These are phyloP conservation scores for Microbotryomycetes sp. DNA, from an alignment of 1,284 basidiomycete genomes.

Conservation along the genomic window DNA sequence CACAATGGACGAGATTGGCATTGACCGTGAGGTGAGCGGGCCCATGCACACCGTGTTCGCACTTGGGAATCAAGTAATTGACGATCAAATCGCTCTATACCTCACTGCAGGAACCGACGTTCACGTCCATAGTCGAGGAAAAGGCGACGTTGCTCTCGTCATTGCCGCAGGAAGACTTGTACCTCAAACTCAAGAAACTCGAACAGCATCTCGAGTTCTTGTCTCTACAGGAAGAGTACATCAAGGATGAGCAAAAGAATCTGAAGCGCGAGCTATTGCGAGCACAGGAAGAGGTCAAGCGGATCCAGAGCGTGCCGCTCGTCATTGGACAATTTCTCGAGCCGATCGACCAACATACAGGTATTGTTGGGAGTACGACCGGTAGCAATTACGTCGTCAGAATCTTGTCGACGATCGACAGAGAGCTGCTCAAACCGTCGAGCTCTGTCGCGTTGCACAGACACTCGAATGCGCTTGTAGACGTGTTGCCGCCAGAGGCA, in stretches of 20 bases:
- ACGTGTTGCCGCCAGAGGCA: constrained; percentile 96
- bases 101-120: constrained; percentile 72
- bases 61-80: too few relatives aligned
- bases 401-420: constrained; percentile 93
- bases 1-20: constrained; percentile 51
- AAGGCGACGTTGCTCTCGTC: constrained; percentile 77
- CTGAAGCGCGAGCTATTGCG: constrained; percentile 95
- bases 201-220: constrained; percentile 87
- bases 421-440: constrained; percentile 93
- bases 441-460: constrained; percentile 95
- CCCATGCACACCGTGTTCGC: too few relatives aligned
- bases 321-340: constrained; percentile 99
- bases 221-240: constrained; percentile 93
- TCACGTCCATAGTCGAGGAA: constrained; percentile 76
- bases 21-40: constrained; percentile 73
- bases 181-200: constrained; percentile 91
- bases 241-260: constrained; percentile 98
- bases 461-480: constrained; percentile 96
- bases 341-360: constrained; percentile 95
- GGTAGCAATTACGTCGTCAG: constrained; percentile 98
- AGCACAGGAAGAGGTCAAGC: constrained; percentile 98
- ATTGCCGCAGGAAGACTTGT: constrained; percentile 73
- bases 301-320: constrained; percentile 97
- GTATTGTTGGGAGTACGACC: constrained; percentile 96
- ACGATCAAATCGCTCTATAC: too few relatives aligned